Conservation (phyloP, 495 filamentous ascomycete species). For the Ramalina intermedia region DNA sequence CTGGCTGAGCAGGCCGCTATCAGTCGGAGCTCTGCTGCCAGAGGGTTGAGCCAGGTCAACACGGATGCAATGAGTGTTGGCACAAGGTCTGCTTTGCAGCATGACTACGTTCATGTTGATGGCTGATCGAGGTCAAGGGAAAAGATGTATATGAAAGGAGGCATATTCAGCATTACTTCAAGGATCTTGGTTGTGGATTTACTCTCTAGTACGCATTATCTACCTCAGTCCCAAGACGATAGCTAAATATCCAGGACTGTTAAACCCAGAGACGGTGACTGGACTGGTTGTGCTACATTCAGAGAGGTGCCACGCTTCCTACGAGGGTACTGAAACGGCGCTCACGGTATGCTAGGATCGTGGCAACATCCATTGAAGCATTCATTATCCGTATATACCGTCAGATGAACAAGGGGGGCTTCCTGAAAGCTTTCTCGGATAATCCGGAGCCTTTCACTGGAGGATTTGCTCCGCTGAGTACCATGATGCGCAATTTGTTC, state of each 20-base stretch:
- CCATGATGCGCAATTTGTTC: constrained; percentile 88
- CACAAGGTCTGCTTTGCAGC: constrained; percentile 31
- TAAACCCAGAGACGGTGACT: constrained; percentile 74
- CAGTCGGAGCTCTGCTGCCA: constrained; percentile 58
- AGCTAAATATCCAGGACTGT: constrained; percentile 33
- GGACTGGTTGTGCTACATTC: constrained; percentile 82
- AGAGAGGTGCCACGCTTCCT: constrained; percentile 37
- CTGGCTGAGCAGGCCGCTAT: constrained; percentile 87
- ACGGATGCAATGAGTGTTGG: constrained; percentile 82
- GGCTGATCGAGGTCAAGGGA: constrained; percentile 32
- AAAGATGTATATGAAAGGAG: constrained; percentile 77
- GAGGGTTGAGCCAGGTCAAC: constrained; percentile 82
- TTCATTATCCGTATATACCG: constrained; percentile 91
- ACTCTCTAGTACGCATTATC: constrained; percentile 43
- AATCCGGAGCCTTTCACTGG: constrained; percentile 82
- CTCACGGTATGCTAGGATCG: constrained; percentile 33
- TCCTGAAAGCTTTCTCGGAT: constrained; percentile 94
- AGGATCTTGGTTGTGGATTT: constrained; percentile 90
- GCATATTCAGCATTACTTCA: constrained; percentile 91
- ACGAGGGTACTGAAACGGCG: not conserved
- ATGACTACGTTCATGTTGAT: not conserved
- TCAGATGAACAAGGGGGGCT: constrained; percentile 82
- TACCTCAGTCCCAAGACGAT: not conserved
- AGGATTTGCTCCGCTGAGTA: constrained; percentile 78
- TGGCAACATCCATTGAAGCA: constrained; percentile 82